phyloP scores from a whole-genome alignment of 176 grass and related monocot species.

The maize (Zea mays) region DNA sequence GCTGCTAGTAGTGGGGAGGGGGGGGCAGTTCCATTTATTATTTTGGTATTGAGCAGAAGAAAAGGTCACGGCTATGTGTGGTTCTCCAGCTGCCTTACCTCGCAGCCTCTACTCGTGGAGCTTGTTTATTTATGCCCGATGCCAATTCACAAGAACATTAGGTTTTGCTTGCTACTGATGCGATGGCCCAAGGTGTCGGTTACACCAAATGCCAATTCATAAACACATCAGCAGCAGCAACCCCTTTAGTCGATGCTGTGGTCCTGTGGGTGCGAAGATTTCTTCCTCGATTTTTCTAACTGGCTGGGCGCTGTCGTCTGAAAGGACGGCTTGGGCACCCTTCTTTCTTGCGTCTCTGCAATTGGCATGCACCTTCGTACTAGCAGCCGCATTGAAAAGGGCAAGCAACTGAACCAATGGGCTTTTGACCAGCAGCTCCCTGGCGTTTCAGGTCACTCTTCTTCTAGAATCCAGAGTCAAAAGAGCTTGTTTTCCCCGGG shows the following conservation, averaged over 20 bases:
- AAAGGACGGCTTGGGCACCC: slow-evolving; percentile 6
- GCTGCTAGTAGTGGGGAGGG: no score
- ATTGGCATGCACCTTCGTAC: background rate
- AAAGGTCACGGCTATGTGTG: background rate
- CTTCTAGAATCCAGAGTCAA: background rate
- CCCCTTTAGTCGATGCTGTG: background rate
- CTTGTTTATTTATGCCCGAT: slow-evolving; percentile 21
- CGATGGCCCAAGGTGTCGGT: slow-evolving; percentile 17
- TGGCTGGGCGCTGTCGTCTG: background rate
- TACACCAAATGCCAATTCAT: slow-evolving; percentile 33
- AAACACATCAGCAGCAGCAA: background rate
- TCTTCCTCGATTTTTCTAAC: background rate
- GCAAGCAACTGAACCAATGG: background rate
- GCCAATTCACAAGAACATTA: slow-evolving; percentile 8
- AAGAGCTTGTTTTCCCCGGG: background rate
- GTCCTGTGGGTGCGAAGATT: slow-evolving; percentile 1
- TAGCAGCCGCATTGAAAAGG: background rate
- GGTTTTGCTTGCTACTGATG: slow-evolving; percentile 17
- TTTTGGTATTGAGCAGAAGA: background rate
- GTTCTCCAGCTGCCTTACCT: slow-evolving; percentile 11
- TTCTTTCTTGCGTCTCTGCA: background rate
- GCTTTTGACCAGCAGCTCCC: background rate
- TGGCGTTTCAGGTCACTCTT: background rate
- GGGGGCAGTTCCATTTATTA: background rate
- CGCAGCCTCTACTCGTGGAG: background rate